Percentiles rank a stretch among this genome's conserved stretches.
These are phyloP conservation scores for Dothidotthia symphoricarpi DNA, from an alignment of 2,329 filamentous ascomycete species.

Conservation along the genomic window DNA sequence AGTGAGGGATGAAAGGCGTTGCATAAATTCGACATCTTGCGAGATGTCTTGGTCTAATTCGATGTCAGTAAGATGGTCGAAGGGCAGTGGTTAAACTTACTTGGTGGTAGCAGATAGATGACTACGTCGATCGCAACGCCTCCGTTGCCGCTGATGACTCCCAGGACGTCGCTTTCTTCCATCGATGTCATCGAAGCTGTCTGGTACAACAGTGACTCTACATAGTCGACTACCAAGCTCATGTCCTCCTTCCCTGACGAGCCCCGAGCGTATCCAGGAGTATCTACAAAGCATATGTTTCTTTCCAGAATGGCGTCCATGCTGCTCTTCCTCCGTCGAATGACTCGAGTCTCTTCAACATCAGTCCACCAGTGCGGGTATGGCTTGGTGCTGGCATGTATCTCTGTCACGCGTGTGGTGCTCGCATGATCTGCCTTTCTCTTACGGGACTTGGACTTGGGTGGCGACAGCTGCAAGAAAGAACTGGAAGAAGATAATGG, in stretches of 20 bases:
- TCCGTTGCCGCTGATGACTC: slow-evolving; percentile 75
- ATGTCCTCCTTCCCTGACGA: slow-evolving; percentile 31
- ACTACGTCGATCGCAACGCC: slow-evolving; percentile 82
- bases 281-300: slow-evolving; percentile 93
- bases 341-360: slow-evolving; percentile 62
- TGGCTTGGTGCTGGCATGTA: slow-evolving; percentile 52
- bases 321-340: slow-evolving; percentile 62
- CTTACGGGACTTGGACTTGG: slow-evolving; percentile 28
- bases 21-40: slow-evolving; percentile 70
- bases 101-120: slow-evolving; percentile 74
- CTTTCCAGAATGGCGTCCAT: slow-evolving; percentile 79
- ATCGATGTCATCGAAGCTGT: slow-evolving; percentile 62
- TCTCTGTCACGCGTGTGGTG: slow-evolving; percentile 40
- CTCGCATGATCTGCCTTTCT: slow-evolving; percentile 19
- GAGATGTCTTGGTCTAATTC: slow-evolving; percentile 35
- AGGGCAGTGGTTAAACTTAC: slow-evolving; percentile 48
- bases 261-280: slow-evolving; percentile 60
- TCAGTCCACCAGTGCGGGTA: slow-evolving; percentile 91
- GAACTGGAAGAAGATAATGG: slow-evolving; percentile 48
- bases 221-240: slow-evolving; percentile 59
- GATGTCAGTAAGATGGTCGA: slow-evolving; percentile 19
- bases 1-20: slow-evolving; percentile 67
- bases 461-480: slow-evolving; percentile 22
- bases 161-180: slow-evolving; percentile 71
- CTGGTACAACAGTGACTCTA: slow-evolving; percentile 67